Evolutionary conservation across 192 early-diverging fungal species (phyloP).

Genomic region (Backusella luteola): DNA sequence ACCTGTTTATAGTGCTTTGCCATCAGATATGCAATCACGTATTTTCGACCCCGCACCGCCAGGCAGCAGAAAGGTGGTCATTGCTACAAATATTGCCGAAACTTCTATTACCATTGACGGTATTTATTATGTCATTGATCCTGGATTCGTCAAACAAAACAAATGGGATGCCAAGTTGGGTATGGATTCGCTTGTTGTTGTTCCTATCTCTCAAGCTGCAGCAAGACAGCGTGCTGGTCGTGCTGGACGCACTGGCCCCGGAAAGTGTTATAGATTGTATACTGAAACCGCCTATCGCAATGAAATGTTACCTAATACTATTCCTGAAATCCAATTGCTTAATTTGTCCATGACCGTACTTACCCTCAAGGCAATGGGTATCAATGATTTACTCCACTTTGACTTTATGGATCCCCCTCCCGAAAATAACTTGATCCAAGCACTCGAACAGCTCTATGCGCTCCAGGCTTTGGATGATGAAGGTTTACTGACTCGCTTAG

Average conservation of each 20-base stretch:
- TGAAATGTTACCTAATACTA: slow-evolving; percentile 93
- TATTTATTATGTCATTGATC: slow-evolving; percentile 94
- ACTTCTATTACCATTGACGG: slow-evolving; percentile 98
- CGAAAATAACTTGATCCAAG: slow-evolving; percentile 83
- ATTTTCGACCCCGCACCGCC: slow-evolving; percentile 93
- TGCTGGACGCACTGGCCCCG: slow-evolving; percentile 94
- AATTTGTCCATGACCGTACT: slow-evolving; percentile 92
- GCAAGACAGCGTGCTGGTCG: slow-evolving; percentile 95
- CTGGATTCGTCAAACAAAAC: slow-evolving; percentile 96
- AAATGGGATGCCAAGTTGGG: slow-evolving; percentile 95
- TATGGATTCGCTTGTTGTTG: slow-evolving; percentile 95
- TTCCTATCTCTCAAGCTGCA: slow-evolving; percentile 93
- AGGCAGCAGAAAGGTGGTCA: slow-evolving; percentile 84
- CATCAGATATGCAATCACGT: slow-evolving; percentile 90
- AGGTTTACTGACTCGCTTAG: slow-evolving; percentile 89
- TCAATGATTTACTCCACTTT: slow-evolving; percentile 89
- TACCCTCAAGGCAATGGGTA: slow-evolving; percentile 93
- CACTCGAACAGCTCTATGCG: slow-evolving; percentile 94
- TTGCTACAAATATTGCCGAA: slow-evolving; percentile 99
- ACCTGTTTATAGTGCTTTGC: slow-evolving; percentile 93
- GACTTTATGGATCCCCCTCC: slow-evolving; percentile 99
- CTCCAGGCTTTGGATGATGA: slow-evolving; percentile 89
- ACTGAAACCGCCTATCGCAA: slow-evolving; percentile 89
- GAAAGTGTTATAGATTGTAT: slow-evolving; percentile 93
- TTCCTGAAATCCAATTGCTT: slow-evolving; percentile 97